Conservation (phyloP, 169 alveolate species). For the Plasmodium sp. region DNA sequence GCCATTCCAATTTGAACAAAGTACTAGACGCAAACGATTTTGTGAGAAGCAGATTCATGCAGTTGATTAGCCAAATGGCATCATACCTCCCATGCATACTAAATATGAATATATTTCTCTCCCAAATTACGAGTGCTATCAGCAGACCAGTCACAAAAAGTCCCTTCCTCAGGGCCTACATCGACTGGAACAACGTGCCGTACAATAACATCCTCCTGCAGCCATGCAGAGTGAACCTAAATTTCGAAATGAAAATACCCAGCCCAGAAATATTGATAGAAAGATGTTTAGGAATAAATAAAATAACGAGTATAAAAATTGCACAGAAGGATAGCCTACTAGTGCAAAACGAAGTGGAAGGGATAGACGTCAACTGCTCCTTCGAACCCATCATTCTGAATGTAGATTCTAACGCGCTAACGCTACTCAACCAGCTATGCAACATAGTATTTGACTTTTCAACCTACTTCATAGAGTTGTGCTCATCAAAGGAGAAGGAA, state of each 20-base stretch:
- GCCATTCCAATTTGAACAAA: constrained; percentile 57
- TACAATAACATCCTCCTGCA: constrained; percentile 54
- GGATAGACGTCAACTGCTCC: constrained; percentile 16
- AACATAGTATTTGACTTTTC: constrained; percentile 38
- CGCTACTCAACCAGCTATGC: constrained; percentile 52
- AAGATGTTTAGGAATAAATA: constrained; percentile 57
- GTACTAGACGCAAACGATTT: constrained; percentile 26
- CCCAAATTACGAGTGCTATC: constrained; percentile 68
- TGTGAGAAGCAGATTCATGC: constrained; percentile 15
- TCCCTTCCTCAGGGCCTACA: constrained; percentile 66
- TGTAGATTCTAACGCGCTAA: constrained; percentile 53
- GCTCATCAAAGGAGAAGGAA: constrained; percentile 22
- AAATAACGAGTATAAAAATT: constrained; percentile 56
- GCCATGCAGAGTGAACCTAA: constrained; percentile 50
- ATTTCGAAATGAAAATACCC: constrained; percentile 41
- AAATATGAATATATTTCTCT: constrained; percentile 46
- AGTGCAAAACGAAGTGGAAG: constrained; percentile 45
- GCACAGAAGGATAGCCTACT: constrained; percentile 14
- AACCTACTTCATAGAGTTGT: constrained; percentile 17
- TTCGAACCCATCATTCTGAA: constrained; percentile 57
- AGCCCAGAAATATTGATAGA: constrained; percentile 33
- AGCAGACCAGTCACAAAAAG: constrained; percentile 58
- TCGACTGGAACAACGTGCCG: constrained; percentile 70
- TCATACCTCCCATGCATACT: constrained; percentile 49
- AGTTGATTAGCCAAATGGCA: constrained; percentile 16